These are phyloP conservation scores for Aureobasidium subglaciale DNA, from an alignment of 2,329 filamentous ascomycete species.

Conservation along the genomic window DNA sequence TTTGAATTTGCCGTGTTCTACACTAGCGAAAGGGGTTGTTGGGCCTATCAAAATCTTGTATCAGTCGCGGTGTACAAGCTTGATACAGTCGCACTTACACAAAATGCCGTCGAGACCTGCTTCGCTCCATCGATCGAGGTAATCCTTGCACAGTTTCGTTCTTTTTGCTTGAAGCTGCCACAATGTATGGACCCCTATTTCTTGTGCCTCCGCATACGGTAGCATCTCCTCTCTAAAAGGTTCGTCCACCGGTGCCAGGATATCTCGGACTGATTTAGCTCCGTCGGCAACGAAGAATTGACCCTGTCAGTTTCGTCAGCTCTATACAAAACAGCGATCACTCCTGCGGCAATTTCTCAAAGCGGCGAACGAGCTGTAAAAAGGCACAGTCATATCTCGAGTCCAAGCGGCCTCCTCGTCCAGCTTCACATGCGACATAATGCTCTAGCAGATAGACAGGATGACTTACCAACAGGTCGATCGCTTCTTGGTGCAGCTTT, in stretches of 20 bases:
- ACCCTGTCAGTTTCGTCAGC: constrained; percentile 20
- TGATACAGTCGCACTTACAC: constrained; percentile 16
- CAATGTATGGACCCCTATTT: constrained; percentile 37
- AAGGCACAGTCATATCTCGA: too few species aligned
- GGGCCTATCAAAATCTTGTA: constrained; percentile 27
- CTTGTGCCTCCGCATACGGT: constrained; percentile 36
- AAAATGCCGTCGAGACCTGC: constrained; percentile 40
- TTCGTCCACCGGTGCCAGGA: constrained; percentile 36
- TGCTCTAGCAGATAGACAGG: too few species aligned
- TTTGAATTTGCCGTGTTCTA: constrained; percentile 37
- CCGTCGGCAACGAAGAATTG: constrained; percentile 46
- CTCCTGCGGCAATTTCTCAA: constrained; percentile 11
- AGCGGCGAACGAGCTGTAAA: too few species aligned
- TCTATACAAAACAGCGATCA: not conserved
- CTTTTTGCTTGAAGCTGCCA: constrained; percentile 45
- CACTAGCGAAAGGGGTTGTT: constrained; percentile 38
- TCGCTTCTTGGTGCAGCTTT: constrained; percentile 45
- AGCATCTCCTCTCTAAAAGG: constrained; percentile 45
- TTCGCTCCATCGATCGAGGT: constrained; percentile 40
- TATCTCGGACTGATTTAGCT: constrained; percentile 39
- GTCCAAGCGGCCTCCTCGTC: too few species aligned
- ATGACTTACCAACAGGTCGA: constrained; percentile 43
- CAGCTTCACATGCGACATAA: too few species aligned
- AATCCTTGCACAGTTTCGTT: constrained; percentile 34
- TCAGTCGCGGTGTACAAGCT: constrained; percentile 19